These are phyloP conservation scores for Infundibulicybe gibba DNA, from an alignment of 768 basidiomycete genomes.

Conservation along the genomic window DNA sequence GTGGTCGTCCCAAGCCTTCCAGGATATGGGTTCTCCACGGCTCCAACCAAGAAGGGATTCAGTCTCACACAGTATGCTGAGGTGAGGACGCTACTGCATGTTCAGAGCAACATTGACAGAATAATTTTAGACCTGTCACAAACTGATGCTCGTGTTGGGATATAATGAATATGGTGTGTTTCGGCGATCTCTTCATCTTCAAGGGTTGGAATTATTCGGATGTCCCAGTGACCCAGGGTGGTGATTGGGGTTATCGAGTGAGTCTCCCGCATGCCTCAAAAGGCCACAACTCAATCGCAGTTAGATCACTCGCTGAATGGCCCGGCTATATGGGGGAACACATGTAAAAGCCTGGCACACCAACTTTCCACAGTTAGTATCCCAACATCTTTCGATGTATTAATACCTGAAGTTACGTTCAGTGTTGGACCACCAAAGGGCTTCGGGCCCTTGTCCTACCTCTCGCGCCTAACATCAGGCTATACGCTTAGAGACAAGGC, in stretches of 20 bases:
- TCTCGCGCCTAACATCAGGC: slow-evolving; percentile 22
- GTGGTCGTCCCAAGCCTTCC: slow-evolving; percentile 59
- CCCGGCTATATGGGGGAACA: slow-evolving; percentile 32
- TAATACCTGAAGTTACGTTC: too few species aligned
- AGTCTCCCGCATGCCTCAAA: slow-evolving; percentile 5
- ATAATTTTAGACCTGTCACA: slow-evolving; percentile 44
- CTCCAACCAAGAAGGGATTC: too few species aligned
- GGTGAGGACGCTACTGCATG: slow-evolving; percentile 31
- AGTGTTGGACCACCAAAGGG: too few species aligned
- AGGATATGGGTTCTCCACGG: slow-evolving; percentile 59
- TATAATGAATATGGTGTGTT: too few species aligned
- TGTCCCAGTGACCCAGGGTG: too few species aligned
- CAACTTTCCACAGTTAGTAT: slow-evolving; percentile 40
- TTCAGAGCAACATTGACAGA: too few species aligned
- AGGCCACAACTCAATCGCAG: not conserved
- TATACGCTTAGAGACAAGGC: slow-evolving; percentile 28
- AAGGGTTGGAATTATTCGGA: slow-evolving; percentile 33
- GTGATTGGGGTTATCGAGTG: slow-evolving; percentile 43
- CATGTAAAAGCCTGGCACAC: slow-evolving; percentile 51
- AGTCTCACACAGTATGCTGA: slow-evolving; percentile 41
- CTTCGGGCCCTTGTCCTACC: too few species aligned
- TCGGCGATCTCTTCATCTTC: not conserved
- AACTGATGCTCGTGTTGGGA: slow-evolving; percentile 45
- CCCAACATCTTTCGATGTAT: too few species aligned
- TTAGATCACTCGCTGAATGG: slow-evolving; percentile 23